Evolutionary conservation across 1,139 yeast species (phyloP).

Genomic region (Arxiozyma telluris): DNA sequence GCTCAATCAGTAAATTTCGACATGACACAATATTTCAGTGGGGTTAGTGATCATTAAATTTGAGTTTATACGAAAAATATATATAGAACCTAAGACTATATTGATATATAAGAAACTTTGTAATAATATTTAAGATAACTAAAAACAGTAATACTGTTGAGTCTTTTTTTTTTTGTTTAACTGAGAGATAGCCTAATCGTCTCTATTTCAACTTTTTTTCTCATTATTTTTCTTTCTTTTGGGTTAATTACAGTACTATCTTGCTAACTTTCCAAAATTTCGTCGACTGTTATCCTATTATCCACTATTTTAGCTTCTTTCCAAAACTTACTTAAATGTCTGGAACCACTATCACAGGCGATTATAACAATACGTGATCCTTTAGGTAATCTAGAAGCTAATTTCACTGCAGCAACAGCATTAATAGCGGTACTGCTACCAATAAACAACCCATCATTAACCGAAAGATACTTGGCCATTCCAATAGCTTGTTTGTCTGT

Average conservation of each 20-base stretch:
- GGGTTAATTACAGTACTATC: background rate
- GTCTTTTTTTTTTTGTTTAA: no score
- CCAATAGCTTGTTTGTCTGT: constrained; percentile 68
- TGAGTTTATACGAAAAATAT: background rate
- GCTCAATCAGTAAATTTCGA: constrained; percentile 50
- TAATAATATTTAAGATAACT: background rate
- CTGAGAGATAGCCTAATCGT: no score
- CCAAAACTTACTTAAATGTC: constrained; percentile 93
- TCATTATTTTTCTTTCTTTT: background rate
- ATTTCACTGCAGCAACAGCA: constrained; percentile 76
- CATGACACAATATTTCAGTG: constrained; percentile 42
- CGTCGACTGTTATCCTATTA: constrained; percentile 28
- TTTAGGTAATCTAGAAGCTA: constrained; percentile 49
- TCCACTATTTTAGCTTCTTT: constrained; percentile 43
- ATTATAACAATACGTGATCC: constrained; percentile 76
- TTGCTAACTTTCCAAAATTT: constrained; percentile 12
- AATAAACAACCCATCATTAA: constrained; percentile 79
- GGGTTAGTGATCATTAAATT: constrained; percentile 9
- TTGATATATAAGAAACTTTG: background rate
- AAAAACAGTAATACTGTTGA: background rate
- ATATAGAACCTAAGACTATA: background rate
- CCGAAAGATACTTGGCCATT: constrained; percentile 80
- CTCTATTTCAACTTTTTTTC: no score
- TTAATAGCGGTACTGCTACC: constrained; percentile 91
- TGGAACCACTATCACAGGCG: constrained; percentile 85